Base-by-base conservation (phyloP, 2,329 filamentous ascomycete genomes). In the Polychaeton citri region DNA sequence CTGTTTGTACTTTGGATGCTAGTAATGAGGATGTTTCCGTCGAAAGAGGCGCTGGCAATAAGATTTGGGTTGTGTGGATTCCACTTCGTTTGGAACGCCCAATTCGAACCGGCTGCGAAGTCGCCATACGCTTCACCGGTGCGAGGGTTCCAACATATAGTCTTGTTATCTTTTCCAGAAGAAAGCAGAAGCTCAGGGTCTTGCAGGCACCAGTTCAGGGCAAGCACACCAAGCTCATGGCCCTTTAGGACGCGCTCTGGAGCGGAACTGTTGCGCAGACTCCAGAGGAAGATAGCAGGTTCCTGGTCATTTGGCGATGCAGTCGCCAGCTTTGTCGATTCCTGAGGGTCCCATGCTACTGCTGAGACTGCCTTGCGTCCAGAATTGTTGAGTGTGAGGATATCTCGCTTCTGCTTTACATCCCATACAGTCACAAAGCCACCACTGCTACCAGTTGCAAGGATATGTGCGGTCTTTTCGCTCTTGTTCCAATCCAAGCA, bases 341-440 rank as follows among this genome's bases (percentile, higher is more conserved):
- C 88, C 52, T 90, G 84, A 1, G 90, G 92, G 52, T 98, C 90
- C 90, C 90, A 98, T 9, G 87, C 87, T 49, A 98, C 85, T 40
- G 92, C 80, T 61, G 87, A 95, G 52, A 96, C 86, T 36, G 87
- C 72, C 64, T 95, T 98, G 43, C 90, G 77, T 54, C 84, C 90
- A 45, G 69, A 67, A 55, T 83, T 82, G 68, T 95, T 98, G 45
- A 98, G 69, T 21, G 87, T 95, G 61, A 98, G 66, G 38, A 87
- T 95, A 49, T 94, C 86, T 65, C 94, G 95, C 73, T 94, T 96
- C 9, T 84, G 86, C 68, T 94, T 95, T 45, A 96, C 72, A 63
- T 98, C 90, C 90, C 90, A 98, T 13, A 98, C 88, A 2, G 90
- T 96, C 21, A 96, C 87, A 53, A 96, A 93, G 4, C 90, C 90